These are phyloP conservation scores for Biscogniauxia marginata DNA, from an alignment of 2,329 filamentous ascomycete species.

Conservation along the genomic window DNA sequence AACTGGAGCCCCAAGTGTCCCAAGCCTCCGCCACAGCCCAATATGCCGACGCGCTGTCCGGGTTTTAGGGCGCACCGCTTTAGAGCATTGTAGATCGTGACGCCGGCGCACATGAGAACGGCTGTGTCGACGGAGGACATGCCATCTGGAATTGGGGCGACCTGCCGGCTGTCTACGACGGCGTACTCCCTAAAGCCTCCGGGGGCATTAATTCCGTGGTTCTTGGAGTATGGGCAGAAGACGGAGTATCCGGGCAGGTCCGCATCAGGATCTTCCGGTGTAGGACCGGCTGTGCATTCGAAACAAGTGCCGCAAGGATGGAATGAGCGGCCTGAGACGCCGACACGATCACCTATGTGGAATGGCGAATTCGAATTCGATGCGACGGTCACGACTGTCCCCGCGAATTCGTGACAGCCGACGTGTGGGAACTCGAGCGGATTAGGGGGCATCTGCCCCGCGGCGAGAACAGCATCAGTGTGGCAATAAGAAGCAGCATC, in stretches of 20 bases:
- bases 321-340: constrained; percentile 41
- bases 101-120: constrained; percentile 42
- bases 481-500: constrained; percentile 48
- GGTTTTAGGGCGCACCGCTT: constrained; percentile 33
- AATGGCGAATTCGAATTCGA: constrained; percentile 10
- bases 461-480: constrained; percentile 34
- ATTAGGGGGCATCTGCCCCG: constrained; percentile 27
- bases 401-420: constrained; percentile 46
- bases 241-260: constrained; percentile 41
- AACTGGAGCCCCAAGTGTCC: constrained; percentile 30
- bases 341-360: constrained; percentile 34
- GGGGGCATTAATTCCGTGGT: constrained; percentile 23
- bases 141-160: constrained; percentile 27
- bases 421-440: constrained; percentile 42
- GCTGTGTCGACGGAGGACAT: constrained; percentile 38
- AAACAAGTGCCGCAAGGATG: constrained; percentile 41
- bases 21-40: constrained; percentile 36
- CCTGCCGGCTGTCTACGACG: constrained; percentile 40
- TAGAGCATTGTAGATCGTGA: constrained; percentile 41
- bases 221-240: constrained; percentile 32
- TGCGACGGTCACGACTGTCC: constrained; percentile 38
- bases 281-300: constrained; percentile 34
- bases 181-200: constrained; percentile 44
- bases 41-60: constrained; percentile 37
- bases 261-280: constrained; percentile 23